Evolutionary conservation across 2,329 filamentous ascomycete species (phyloP).

Genomic region (Lachnellula subtilissima): DNA sequence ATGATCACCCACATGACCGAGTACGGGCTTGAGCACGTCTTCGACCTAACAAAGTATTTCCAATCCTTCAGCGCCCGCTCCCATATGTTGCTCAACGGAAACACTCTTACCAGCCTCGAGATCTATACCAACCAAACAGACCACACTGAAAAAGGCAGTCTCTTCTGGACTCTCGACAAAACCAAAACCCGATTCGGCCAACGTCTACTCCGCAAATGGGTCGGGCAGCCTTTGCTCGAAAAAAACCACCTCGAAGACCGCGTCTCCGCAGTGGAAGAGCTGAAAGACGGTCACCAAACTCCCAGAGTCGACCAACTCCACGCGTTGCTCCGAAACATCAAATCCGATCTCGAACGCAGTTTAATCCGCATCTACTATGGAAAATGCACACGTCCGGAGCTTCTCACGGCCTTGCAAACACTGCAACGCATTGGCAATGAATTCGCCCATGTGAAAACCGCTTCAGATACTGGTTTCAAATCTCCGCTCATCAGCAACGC

Average conservation of each 20-base stretch:
- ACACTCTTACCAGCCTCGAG: slow-evolving; percentile 87
- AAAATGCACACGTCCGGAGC: slow-evolving; percentile 85
- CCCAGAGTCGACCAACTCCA: slow-evolving; percentile 69
- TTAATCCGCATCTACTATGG: slow-evolving; percentile 96
- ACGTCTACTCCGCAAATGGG: slow-evolving; percentile 86
- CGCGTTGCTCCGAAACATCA: slow-evolving; percentile 64
- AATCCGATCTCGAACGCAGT: slow-evolving; percentile 83
- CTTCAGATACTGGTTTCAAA: slow-evolving; percentile 65
- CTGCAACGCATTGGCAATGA: slow-evolving; percentile 76
- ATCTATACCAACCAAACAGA: slow-evolving; percentile 96
- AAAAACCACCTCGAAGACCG: slow-evolving; percentile 69
- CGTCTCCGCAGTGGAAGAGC: slow-evolving; percentile 79
- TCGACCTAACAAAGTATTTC: slow-evolving; percentile 95
- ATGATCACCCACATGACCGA: slow-evolving; percentile 94
- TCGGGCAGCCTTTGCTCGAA: slow-evolving; percentile 83
- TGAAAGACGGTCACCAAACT: slow-evolving; percentile 64
- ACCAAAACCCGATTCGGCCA: slow-evolving; percentile 88
- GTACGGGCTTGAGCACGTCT: slow-evolving; percentile 91
- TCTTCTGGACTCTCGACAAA: slow-evolving; percentile 94
- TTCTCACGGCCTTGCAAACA: slow-evolving; percentile 78
- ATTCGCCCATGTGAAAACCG: slow-evolving; percentile 62
- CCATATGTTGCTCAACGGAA: slow-evolving; percentile 94
- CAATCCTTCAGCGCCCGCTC: slow-evolving; percentile 90
- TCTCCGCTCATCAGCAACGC: slow-evolving; percentile 67
- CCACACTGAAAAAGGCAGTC: slow-evolving; percentile 74